Evolutionary conservation across 352 stramenopile genomes (phyloP).

Genomic region (Phytophthora pluvialis): DNA sequence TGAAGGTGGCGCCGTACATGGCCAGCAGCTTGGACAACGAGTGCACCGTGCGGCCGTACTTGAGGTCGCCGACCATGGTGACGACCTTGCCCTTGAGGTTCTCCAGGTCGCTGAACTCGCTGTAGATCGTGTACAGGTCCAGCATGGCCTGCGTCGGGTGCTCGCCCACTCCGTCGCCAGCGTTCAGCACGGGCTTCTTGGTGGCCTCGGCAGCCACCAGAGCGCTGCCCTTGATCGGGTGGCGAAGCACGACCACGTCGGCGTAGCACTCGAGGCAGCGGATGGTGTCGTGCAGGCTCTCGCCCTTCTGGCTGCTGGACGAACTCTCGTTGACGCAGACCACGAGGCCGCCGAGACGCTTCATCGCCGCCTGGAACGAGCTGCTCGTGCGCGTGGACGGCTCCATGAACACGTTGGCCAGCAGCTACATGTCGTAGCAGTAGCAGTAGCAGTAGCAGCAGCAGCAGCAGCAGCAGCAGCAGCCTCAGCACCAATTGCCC

Average conservation of each 20-base stretch:
- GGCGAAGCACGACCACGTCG: constrained; percentile 95
- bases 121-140: constrained; percentile 98
- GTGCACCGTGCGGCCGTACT: constrained; percentile 99
- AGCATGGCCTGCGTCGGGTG: constrained; percentile 99
- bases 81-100: constrained; percentile 89
- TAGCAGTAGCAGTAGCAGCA: constrained; percentile 4
- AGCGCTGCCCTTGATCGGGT: constrained; percentile 92
- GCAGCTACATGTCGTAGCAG: constrained; percentile 54
- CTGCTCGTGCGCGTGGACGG: constrained; percentile 97
- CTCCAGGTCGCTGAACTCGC: constrained; percentile 77
- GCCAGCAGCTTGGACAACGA: constrained; percentile 96
- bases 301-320: constrained; percentile 97
- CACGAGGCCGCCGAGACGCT: constrained; percentile 95
- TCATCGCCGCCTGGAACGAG: constrained; percentile 98
- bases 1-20: constrained; percentile 90
- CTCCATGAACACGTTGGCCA: constrained; percentile 99
- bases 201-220: constrained; percentile 75
- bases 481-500: neutral
- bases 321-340: constrained; percentile 94
- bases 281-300: constrained; percentile 98
- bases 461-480: constrained; percentile 2
- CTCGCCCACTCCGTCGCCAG: constrained; percentile 96
- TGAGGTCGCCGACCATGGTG: constrained; percentile 98
- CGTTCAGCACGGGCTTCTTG: constrained; percentile 95
- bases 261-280: constrained; percentile 96